Evolutionary conservation across 2,329 filamentous ascomycete species (phyloP).

Genomic region (Pseudogymnoascus sp.): DNA sequence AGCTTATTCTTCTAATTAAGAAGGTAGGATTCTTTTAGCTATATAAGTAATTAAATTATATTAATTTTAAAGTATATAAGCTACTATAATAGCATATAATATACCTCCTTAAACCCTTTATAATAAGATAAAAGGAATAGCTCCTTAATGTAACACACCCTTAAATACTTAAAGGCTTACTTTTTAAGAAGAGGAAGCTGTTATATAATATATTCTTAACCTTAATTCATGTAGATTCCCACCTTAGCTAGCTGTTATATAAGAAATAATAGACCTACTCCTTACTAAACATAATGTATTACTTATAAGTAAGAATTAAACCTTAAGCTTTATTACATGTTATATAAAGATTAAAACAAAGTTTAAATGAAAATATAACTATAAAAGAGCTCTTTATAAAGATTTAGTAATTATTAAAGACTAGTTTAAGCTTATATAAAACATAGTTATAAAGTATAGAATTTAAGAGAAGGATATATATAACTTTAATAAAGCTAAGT

Average conservation of each 20-base stretch:
- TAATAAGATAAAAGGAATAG: not conserved
- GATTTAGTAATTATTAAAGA: not conserved
- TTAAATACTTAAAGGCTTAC: not conserved
- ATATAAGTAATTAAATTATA: no score
- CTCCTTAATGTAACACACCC: not conserved
- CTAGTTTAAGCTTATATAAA: not conserved
- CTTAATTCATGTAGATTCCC: no score
- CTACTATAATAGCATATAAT: no score
- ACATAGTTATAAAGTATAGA: no score
- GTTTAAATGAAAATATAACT: not conserved
- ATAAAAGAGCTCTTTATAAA: not conserved
- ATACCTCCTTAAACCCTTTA: no score
- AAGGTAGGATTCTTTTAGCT: no score
- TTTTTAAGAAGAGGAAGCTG: not conserved
- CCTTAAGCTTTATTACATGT: not conserved
- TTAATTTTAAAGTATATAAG: no score
- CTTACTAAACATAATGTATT: not conserved
- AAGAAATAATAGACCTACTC: not conserved
- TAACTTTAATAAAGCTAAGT: not conserved
- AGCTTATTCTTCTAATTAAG: no score
- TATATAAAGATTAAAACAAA: not conserved
- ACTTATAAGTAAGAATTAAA: not conserved
- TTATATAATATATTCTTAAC: not conserved
- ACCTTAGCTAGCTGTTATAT: not conserved
- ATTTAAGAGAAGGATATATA: slow-evolving; percentile 6